Base-by-base conservation (phyloP, 2,329 filamentous ascomycete genomes). In the Colletotrichum tropicicola region DNA sequence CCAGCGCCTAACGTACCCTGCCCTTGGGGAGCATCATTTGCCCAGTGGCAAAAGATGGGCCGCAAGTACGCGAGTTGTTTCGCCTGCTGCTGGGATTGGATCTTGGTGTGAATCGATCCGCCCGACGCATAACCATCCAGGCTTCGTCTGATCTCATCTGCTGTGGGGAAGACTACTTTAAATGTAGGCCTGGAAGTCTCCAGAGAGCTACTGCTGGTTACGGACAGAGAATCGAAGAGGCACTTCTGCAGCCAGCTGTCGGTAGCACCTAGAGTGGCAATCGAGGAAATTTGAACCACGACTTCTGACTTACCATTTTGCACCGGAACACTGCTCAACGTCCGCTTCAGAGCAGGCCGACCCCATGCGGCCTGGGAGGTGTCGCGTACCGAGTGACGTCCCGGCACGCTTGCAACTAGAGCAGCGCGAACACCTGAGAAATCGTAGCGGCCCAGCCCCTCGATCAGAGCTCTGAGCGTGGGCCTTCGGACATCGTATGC, bases 101-200 rank as follows among this genome's bases (percentile, higher is more conserved):
- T 87, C 73, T 93, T 96, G 71, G 89, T 92, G 72, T 97, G 93
- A 59, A 97, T 96, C 0, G 93, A 95, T 2, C 78, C 85, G 0
- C 94, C 94, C 0, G 92, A 92, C 3, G 72, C 76, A 72, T 97
- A 97, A 6, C 94, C 94, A 71, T 94, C 91, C 0, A 97, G 75
- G 0, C 91, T 94, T 41, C 81, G 81, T 15, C 92, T 87, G 61
- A 97, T 91, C 73, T 97, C 93, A 55, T 92, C 85, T 0, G 91
- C 82, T 0, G 93, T 95, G 0, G 94, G 94, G 69, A 95, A 97
- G 5, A 97, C 85, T 37, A 97, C 83, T 52, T 89, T 91, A 77
- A 91, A 90, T 5, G 77, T 81, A 1, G 89, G 84, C 19, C 76
- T 77, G 2, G 67, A 52, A 5, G 47, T 52, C 68, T 37, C 66